phyloP scores from a whole-genome alignment of 1,139 yeast genomes.

The Yamadazyma sp. region DNA sequence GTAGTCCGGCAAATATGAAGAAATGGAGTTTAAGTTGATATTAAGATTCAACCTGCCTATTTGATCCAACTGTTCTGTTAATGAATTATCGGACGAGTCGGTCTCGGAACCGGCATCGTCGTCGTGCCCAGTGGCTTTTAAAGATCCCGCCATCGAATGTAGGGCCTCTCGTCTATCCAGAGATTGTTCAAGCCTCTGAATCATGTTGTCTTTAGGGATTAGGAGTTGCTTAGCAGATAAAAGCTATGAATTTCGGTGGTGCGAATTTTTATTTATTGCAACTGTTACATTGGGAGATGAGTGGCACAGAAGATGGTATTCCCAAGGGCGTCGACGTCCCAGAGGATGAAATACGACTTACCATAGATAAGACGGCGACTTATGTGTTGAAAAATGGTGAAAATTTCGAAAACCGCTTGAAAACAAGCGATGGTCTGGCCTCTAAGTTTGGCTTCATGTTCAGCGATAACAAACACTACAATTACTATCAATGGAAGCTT shows the following conservation, averaged over 20 bases:
- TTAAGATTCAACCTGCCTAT: slow-evolving; percentile 14
- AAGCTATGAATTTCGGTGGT: too few species aligned
- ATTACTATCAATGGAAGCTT: slow-evolving; percentile 52
- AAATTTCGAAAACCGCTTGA: slow-evolving; percentile 62
- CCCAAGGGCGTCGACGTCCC: slow-evolving; percentile 54
- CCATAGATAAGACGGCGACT: slow-evolving; percentile 70
- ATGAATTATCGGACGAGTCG: slow-evolving; percentile 14
- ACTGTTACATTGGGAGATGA: slow-evolving; percentile 1
- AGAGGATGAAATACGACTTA: slow-evolving; percentile 54
- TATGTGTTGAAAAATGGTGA: slow-evolving; percentile 71
- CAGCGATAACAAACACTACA: slow-evolving; percentile 53
- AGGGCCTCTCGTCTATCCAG: not conserved
- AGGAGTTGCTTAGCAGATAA: too few species aligned
- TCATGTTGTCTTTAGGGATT: too few species aligned
- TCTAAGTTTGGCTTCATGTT: slow-evolving; percentile 65
- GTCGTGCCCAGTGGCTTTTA: not conserved
- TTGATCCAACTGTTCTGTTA: slow-evolving; percentile 17
- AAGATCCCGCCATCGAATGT: not conserved
- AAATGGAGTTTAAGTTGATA: slow-evolving; percentile 4
- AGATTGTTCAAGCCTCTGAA: too few species aligned
- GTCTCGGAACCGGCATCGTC: not conserved
- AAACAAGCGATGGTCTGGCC: slow-evolving; percentile 40
- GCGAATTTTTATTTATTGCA: not conserved
- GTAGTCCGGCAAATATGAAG: slow-evolving; percentile 10
- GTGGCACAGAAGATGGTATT: not conserved